These are phyloP conservation scores for Monosporascus ibericus DNA, from an alignment of 2,329 filamentous ascomycete genomes.

Conservation along the genomic window DNA sequence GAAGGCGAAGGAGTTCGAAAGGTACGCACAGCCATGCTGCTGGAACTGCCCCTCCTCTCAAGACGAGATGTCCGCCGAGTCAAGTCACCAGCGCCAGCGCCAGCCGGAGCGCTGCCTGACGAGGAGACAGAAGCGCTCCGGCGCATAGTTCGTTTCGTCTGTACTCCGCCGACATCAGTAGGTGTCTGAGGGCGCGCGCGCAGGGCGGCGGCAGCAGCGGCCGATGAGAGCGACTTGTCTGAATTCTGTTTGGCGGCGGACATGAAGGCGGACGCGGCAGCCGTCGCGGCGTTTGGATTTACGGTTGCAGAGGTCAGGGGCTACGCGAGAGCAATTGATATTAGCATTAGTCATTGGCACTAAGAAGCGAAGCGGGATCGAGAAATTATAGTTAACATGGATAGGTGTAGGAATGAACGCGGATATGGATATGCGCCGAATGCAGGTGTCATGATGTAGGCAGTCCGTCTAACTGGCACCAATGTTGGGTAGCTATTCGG, in stretches of 20 bases:
- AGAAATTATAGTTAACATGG: not conserved
- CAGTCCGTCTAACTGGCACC: no score
- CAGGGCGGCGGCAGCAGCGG: slow-evolving; percentile 81
- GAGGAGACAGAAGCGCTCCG: slow-evolving; percentile 70
- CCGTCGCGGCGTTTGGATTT: slow-evolving; percentile 68
- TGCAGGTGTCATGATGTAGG: no score
- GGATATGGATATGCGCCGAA: no score
- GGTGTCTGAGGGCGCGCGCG: slow-evolving; percentile 72
- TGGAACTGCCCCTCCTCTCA: slow-evolving; percentile 61
- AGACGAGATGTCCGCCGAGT: slow-evolving; percentile 37
- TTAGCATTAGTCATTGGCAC: slow-evolving; percentile 6
- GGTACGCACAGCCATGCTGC: slow-evolving; percentile 83
- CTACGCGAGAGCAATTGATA: slow-evolving; percentile 32
- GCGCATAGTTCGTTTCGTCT: slow-evolving; percentile 79
- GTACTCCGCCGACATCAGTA: slow-evolving; percentile 72
- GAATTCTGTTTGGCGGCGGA: slow-evolving; percentile 51
- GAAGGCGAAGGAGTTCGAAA: slow-evolving; percentile 76
- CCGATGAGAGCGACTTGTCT: slow-evolving; percentile 66
- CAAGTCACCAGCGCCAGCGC: slow-evolving; percentile 34
- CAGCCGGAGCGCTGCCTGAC: slow-evolving; percentile 30
- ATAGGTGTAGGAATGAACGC: no score
- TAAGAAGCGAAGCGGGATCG: not conserved
- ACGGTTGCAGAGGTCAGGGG: slow-evolving; percentile 58
- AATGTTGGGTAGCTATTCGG: no score
- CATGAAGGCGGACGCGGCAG: slow-evolving; percentile 76